These are phyloP conservation scores for Spizellomyces sp. DNA, from an alignment of 192 early-diverging fungal genomes.

Conservation along the genomic window DNA sequence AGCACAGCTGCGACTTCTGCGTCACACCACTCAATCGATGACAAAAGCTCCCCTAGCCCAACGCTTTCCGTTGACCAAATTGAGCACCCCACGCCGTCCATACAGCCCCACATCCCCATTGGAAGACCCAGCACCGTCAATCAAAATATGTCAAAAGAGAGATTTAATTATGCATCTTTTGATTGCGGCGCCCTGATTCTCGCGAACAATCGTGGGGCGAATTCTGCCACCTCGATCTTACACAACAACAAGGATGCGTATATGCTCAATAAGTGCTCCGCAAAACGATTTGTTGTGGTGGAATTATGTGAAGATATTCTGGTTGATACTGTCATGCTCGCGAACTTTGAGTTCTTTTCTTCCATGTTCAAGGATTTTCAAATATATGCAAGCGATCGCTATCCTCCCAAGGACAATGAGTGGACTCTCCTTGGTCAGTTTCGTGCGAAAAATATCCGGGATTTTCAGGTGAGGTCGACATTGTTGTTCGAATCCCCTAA, in stretches of 20 bases:
- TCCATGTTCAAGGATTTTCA: constrained; percentile 88
- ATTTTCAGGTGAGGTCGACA: constrained; percentile 50
- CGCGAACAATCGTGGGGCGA: constrained; percentile 82
- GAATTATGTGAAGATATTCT: constrained; percentile 94
- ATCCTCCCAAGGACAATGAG: constrained; percentile 71
- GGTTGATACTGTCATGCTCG: constrained; percentile 86
- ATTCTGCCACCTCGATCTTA: constrained; percentile 77
- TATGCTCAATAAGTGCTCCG: constrained; percentile 89
- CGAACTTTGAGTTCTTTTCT: constrained; percentile 97
- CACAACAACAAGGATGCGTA: constrained; percentile 93
- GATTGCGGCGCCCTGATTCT: constrained; percentile 93
- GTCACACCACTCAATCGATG: too few relatives aligned
- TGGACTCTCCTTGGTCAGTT: constrained; percentile 87
- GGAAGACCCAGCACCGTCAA: neutral
- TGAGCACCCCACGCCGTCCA: too few relatives aligned
- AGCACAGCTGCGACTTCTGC: too few relatives aligned
- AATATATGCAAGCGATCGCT: constrained; percentile 73
- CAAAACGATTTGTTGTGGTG: constrained; percentile 81
- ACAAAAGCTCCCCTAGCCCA: too few relatives aligned
- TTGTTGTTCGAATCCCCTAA: neutral
- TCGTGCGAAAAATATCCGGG: constrained; percentile 81
- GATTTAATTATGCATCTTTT: constrained; percentile 94
- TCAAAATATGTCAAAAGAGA: constrained; percentile 57
- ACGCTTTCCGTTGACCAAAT: too few relatives aligned
- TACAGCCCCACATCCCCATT: too few relatives aligned